These are phyloP conservation scores for Zygoascus tannicola DNA, from an alignment of 805 yeast species.

Conservation along the genomic window DNA sequence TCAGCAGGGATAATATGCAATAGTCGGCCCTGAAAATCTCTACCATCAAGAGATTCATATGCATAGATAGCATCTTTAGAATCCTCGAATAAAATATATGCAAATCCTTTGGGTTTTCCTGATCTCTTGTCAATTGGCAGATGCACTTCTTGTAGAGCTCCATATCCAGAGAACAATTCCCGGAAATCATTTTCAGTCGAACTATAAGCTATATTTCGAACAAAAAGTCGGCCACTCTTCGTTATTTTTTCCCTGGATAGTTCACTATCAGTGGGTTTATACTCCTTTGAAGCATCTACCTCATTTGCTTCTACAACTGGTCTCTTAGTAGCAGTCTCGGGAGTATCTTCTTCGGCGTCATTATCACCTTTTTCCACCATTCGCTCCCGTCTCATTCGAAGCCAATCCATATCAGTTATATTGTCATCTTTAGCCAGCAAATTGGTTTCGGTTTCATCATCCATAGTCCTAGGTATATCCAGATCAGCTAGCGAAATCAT, in stretches of 20 bases:
- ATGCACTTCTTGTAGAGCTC: conserved; percentile 79
- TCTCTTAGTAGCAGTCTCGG: conserved; percentile 15
- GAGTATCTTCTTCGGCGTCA: conserved; percentile 1
- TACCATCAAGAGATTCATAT: conserved; percentile 65
- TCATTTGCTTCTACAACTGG: background rate
- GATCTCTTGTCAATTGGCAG: conserved; percentile 86
- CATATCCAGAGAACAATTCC: conserved; percentile 55
- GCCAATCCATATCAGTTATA: conserved; percentile 80
- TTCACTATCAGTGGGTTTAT: conserved; percentile 31
- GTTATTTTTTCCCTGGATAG: conserved; percentile 42
- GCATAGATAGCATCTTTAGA: conserved; percentile 71
- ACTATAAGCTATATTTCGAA: conserved; percentile 75
- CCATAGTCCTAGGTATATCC: conserved; percentile 21
- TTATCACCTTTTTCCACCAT: conserved; percentile 37
- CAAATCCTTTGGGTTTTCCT: conserved; percentile 87
- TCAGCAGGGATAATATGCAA: conserved; percentile 84
- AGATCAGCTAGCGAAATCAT: conserved; percentile 34
- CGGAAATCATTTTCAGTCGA: conserved; percentile 73
- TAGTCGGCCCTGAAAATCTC: conserved; percentile 88
- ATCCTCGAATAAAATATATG: conserved; percentile 64
- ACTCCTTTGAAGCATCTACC: background rate
- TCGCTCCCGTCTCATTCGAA: conserved; percentile 62
- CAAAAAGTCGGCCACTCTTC: conserved; percentile 71
- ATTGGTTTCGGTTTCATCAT: conserved; percentile 18
- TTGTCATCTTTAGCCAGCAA: conserved; percentile 38